Percentiles rank a stretch among this genome's conserved stretches.
Evolutionary conservation across 306 rosid genomes (phyloP).

Genomic region (Prinsepia uniflora): DNA sequence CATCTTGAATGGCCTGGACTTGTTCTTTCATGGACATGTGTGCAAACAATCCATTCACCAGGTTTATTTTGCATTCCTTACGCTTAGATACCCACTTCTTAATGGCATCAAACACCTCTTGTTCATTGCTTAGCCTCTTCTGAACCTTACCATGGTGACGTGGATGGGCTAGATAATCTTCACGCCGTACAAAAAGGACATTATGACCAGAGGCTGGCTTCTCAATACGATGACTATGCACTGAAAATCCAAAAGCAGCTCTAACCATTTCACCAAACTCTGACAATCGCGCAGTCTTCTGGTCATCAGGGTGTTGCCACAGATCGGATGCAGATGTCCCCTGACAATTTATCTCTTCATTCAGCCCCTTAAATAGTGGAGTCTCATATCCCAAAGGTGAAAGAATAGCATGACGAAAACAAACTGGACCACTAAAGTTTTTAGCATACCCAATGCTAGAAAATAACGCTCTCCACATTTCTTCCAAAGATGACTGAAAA

Average conservation of each 20-base stretch:
- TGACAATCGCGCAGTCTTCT: conserved; percentile 74
- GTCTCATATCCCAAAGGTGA: conserved; percentile 92
- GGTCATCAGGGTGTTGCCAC: conserved; percentile 62
- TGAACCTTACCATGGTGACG: conserved; percentile 87
- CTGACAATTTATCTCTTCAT: conserved; percentile 52
- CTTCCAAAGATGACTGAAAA: conserved; percentile 78
- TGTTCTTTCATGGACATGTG: conserved; percentile 99
- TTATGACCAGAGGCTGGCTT: conserved; percentile 46
- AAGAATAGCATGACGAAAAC: conserved; percentile 83
- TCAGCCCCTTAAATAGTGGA: conserved; percentile 73
- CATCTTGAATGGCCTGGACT: conserved; percentile 86
- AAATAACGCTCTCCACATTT: conserved; percentile 85
- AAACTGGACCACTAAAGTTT: conserved; percentile 72
- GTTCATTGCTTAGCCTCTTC: conserved; percentile 78
- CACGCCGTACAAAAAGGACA: conserved; percentile 88
- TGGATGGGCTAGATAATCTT: conserved; percentile 94
- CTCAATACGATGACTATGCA: conserved; percentile 40
- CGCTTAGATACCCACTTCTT: conserved; percentile 56
- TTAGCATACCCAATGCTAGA: conserved; percentile 80
- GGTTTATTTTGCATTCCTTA: conserved; percentile 63
- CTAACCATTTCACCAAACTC: conserved; percentile 94
- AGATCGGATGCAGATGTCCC: conserved; percentile 71
- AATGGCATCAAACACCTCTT: conserved; percentile 60
- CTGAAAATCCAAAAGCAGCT: conserved; percentile 67
- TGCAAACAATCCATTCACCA: conserved; percentile 86